phyloP scores from a whole-genome alignment of 2,329 filamentous ascomycete species.

The Capronia coronata region DNA sequence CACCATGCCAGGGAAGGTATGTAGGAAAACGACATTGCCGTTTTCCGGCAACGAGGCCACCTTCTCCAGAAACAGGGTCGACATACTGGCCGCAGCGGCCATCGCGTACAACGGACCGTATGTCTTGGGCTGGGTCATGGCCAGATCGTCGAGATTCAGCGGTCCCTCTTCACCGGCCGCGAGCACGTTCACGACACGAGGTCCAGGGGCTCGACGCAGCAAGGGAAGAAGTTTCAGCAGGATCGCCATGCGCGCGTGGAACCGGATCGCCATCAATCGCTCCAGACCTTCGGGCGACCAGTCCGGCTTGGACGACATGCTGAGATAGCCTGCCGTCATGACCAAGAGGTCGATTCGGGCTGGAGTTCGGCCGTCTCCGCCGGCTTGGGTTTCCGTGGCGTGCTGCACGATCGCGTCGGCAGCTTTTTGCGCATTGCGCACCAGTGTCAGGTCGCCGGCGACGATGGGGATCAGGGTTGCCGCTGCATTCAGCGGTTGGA shows the following conservation, averaged over 20 bases:
- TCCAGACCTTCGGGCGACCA: slow-evolving; percentile 52
- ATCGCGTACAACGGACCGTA: slow-evolving; percentile 37
- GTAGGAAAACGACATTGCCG: slow-evolving; percentile 45
- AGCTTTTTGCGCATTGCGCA: slow-evolving; percentile 11
- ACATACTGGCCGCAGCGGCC: slow-evolving; percentile 46
- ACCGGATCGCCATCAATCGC: slow-evolving; percentile 46
- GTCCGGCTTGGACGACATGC: slow-evolving; percentile 36
- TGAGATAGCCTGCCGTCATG: slow-evolving; percentile 17
- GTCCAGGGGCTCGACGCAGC: slow-evolving; percentile 12
- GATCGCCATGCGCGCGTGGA: slow-evolving; percentile 55
- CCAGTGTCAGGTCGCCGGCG: slow-evolving; percentile 13
- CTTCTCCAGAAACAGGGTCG: slow-evolving; percentile 46
- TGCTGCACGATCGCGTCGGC: slow-evolving; percentile 6
- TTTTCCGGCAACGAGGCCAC: slow-evolving; percentile 39
- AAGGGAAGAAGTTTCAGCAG: slow-evolving; percentile 51
- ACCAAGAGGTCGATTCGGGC: slow-evolving; percentile 17
- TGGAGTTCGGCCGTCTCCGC: neutral
- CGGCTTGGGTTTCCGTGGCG: neutral
- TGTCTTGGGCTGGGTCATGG: slow-evolving; percentile 33
- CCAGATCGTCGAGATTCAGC: slow-evolving; percentile 44
- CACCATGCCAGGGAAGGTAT: slow-evolving; percentile 45
- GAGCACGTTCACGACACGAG: slow-evolving; percentile 51
- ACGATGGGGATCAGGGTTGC: slow-evolving; percentile 14
- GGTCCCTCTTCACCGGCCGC: slow-evolving; percentile 48
- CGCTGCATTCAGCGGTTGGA: slow-evolving; percentile 6